phyloP scores from a whole-genome alignment of 257 asterid species.

The Fraxinus anomala region DNA sequence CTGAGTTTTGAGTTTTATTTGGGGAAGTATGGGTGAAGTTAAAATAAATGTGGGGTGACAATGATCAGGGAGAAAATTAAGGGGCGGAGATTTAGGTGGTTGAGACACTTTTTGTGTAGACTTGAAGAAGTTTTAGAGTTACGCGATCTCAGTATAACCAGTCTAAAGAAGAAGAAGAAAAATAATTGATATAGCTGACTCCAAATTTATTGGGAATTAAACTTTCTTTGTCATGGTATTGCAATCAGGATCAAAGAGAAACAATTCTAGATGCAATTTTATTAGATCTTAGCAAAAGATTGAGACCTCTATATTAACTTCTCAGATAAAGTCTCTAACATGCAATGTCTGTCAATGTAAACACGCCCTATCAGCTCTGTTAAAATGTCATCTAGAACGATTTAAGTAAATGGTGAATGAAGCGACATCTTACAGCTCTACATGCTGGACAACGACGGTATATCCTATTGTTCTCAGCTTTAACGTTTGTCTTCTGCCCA shows the following conservation, averaged over 20 bases:
- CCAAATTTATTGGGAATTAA: neutral
- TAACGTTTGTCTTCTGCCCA: constrained; percentile 78
- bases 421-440: constrained; percentile 61
- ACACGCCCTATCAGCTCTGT: neutral
- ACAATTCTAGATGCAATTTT: neutral
- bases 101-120: neutral
- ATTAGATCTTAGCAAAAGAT: neutral
- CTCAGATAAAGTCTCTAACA: neutral
- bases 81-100: neutral
- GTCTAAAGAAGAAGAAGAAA: neutral
- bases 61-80: neutral
- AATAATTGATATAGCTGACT: neutral
- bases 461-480: constrained; percentile 52
- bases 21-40: no score
- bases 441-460: constrained; percentile 84
- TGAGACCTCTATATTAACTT: neutral
- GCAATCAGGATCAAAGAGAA: neutral
- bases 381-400: neutral
- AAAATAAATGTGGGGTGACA: neutral
- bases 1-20: no score
- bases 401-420: neutral
- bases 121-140: neutral
- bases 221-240: neutral
- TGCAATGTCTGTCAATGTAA: neutral
- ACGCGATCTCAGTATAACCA: neutral